phyloP scores from a whole-genome alignment of 2,329 filamentous ascomycete genomes.

The Coniochaeta sp. region DNA sequence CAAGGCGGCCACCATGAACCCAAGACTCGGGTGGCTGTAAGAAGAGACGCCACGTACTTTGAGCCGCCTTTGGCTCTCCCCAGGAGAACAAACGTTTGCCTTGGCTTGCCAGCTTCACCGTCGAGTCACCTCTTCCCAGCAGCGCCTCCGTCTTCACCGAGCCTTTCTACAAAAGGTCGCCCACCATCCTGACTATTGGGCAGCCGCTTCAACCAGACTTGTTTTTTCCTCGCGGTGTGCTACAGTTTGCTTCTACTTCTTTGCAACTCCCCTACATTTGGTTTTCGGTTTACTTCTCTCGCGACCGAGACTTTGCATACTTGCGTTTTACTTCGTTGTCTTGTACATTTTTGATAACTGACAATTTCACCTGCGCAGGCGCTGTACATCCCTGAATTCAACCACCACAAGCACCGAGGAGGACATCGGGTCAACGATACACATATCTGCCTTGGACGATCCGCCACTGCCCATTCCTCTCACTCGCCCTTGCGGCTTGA shows the following conservation, averaged over 20 bases:
- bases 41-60: not conserved
- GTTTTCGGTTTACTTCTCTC: too few species aligned
- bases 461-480: not conserved
- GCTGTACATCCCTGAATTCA: not conserved
- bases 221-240: not conserved
- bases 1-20: not conserved
- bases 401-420: not conserved
- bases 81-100: not conserved
- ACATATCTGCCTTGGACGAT: not conserved
- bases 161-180: not conserved
- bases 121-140: not conserved
- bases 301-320: not conserved
- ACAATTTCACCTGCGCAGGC: not conserved
- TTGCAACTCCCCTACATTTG: too few species aligned
- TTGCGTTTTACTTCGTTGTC: too few species aligned
- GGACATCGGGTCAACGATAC: not conserved
- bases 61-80: not conserved
- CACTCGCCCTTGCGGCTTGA: slow-evolving; percentile 10
- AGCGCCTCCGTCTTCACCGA: not conserved
- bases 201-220: not conserved
- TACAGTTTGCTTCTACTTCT: not conserved
- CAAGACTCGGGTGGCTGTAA: not conserved
- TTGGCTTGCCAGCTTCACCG: not conserved
- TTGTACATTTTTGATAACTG: not conserved
- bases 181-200: not conserved